Evolutionary conservation across 331 rosid species (phyloP), one percentile per base, ranked within the genome.

Genomic region (Cydonia oblonga): DNA sequence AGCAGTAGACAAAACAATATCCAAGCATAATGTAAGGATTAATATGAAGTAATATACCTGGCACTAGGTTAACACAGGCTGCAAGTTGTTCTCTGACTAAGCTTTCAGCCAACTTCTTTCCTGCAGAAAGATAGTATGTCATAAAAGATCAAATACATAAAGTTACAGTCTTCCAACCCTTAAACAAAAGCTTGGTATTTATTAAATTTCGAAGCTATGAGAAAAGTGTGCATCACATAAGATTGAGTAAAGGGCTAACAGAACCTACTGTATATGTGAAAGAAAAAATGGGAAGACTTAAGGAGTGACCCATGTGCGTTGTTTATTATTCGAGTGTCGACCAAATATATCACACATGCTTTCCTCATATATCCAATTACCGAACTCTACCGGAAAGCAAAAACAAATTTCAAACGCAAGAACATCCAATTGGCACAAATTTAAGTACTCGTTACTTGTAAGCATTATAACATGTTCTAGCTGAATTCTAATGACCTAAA

Each of bases 21-120:
- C 18, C 40, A 54, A 44, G 11, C 46, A 46, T 13, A 67, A 28
- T 20, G 7, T 11, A 59, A 46, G 16, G 40, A 60, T 5, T 11
- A 38, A n/a, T 2, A 40, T 67, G 61, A 32, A 80, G 63, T 35
- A 22, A 73, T 77, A 3, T 38, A 91, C 97, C 98, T 2, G 97
- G 96, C 24, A 93, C 88, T 76, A 88, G 77, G 76, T 93, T 95
- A 11, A 88, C 97, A 79, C 98, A 95, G 61, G 97, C 97, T 25
- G 97, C 96, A 82, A 93, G 97, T 77, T 86, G 88, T 76, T 93
- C 98, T 51, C 53, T 78, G 70, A 91, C 97, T 73, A 93, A 83
- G 78, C 91, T 91, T 80, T 85, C 93, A 22, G 98, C 93, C 83
- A 93, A 83, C 74, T 91, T 90, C 83, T 89, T 93, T 62, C 98